phyloP scores from a whole-genome alignment of 2,329 filamentous ascomycete species.

The Byssochlamys sp. region DNA sequence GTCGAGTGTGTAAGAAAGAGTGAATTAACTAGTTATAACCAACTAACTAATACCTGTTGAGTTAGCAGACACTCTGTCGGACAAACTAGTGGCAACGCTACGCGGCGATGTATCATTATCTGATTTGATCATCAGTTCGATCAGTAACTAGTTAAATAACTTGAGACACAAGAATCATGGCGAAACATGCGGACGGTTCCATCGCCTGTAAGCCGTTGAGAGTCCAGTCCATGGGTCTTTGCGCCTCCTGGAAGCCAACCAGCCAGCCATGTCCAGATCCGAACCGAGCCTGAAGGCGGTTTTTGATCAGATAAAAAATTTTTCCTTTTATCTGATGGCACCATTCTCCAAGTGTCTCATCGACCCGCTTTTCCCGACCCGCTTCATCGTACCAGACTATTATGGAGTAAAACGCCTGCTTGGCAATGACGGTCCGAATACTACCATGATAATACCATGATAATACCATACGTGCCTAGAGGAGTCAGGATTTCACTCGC shows the following conservation, averaged over 20 bases:
- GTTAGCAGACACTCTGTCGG: background rate
- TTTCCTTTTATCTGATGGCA: constrained; percentile 10
- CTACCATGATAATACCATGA: background rate
- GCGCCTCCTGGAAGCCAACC: background rate
- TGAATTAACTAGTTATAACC: background rate
- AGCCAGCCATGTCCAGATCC: background rate
- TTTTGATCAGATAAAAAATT: constrained; percentile 12
- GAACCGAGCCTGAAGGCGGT: background rate
- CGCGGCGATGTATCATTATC: background rate
- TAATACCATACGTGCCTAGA: background rate
- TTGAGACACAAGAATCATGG: background rate
- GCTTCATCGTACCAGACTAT: background rate
- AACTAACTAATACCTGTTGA: no score
- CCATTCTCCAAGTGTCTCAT: constrained; percentile 6
- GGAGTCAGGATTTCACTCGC: background rate
- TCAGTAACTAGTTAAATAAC: background rate
- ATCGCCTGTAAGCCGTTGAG: no score
- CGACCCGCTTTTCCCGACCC: constrained; percentile 4
- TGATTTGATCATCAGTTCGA: background rate
- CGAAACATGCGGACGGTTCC: background rate
- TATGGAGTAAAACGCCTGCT: background rate
- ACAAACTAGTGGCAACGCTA: background rate
- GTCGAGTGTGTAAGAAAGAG: background rate
- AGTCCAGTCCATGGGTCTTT: background rate
- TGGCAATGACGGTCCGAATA: background rate